phyloP scores from a whole-genome alignment of 805 yeast genomes.

The Candida insectorum region DNA sequence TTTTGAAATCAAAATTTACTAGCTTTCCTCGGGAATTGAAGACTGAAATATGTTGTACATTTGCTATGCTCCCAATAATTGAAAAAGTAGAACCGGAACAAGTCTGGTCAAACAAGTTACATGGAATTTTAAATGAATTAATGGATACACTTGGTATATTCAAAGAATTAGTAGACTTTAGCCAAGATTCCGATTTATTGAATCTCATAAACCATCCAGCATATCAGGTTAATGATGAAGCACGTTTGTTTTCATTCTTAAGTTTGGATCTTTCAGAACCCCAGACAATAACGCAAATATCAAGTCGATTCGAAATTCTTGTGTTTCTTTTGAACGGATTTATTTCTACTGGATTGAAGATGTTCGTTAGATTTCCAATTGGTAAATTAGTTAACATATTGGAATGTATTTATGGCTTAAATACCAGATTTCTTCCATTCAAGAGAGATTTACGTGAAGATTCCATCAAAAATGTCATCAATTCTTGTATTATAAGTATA shows the following conservation, averaged over 20 bases:
- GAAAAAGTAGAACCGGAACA: conserved; percentile 51
- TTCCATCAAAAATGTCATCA: conserved; percentile 42
- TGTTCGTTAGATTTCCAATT: conserved; percentile 58
- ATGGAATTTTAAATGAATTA: conserved; percentile 48
- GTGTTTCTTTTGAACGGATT: conserved; percentile 38
- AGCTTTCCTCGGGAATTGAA: conserved; percentile 39
- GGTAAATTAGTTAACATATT: conserved; percentile 51
- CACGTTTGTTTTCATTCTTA: conserved; percentile 42
- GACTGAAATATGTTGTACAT: conserved; percentile 41
- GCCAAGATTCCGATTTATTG: conserved; percentile 50
- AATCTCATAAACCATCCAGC: conserved; percentile 30
- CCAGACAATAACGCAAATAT: conserved; percentile 46
- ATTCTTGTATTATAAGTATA: conserved; percentile 39
- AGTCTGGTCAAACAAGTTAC: conserved; percentile 45
- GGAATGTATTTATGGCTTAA: conserved; percentile 55
- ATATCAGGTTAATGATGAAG: conserved; percentile 19
- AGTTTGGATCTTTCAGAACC: conserved; percentile 59
- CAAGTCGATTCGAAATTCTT: conserved; percentile 48
- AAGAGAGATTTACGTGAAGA: conserved; percentile 59
- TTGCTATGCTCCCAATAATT: conserved; percentile 54
- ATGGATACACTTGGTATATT: conserved; percentile 56
- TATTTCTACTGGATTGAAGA: conserved; percentile 49
- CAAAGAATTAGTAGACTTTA: conserved; percentile 54
- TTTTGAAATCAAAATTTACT: conserved; percentile 30
- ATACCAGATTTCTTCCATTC: conserved; percentile 52